Base-by-base conservation (phyloP, 371 early-diverging fungal species). In the Mortierella polycephala region DNA sequence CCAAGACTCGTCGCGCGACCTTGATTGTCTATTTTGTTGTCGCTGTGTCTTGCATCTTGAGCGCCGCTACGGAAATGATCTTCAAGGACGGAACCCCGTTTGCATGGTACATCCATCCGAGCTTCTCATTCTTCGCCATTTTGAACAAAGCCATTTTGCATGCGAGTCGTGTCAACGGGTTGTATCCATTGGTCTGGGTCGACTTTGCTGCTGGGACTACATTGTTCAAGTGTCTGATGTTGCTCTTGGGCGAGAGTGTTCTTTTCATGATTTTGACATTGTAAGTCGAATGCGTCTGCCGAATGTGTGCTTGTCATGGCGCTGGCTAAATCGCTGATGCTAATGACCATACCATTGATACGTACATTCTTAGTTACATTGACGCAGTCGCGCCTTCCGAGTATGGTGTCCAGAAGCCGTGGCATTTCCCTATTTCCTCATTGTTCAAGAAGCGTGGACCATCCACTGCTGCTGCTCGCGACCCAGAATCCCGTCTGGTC, bases 361-460 rank as follows among this genome's bases (percentile, higher is more conserved):
- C 42, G 12, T 12, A 7, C 21, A 9, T 53, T 41, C 45, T 45
- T 55, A 71, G 71, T 45, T 72, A 77, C 16, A 14, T 77, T 39
- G 77, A 72, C 23, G 77, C 77, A 1, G 69, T 77, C 2, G 59
- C 89, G 2, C 89, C 90, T 8, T 68, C 83, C 5, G 91, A 93
- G 71, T 92, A 84, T 71, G 94, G 94, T 23, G 85, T 87, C 47
- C 69, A 60, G 5, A 85, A 83, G 69, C 83, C 86, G 10, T 93
- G 92, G 92, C 85, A 93, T 75, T 91, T 86, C 63, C 84, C 87
- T 18, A 65, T 92, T 60, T 75, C 89, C 13, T 81, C 82, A 13
- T 65, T 84, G 41, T 84, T 85, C 70, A 62, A 76, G 9, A 47
- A 42, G 44, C 18, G 20, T 52, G 60, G 56, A 30, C 30, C 30